phyloP scores from a whole-genome alignment of 768 basidiomycete genomes.

The Daedaleopsis sinensis region DNA sequence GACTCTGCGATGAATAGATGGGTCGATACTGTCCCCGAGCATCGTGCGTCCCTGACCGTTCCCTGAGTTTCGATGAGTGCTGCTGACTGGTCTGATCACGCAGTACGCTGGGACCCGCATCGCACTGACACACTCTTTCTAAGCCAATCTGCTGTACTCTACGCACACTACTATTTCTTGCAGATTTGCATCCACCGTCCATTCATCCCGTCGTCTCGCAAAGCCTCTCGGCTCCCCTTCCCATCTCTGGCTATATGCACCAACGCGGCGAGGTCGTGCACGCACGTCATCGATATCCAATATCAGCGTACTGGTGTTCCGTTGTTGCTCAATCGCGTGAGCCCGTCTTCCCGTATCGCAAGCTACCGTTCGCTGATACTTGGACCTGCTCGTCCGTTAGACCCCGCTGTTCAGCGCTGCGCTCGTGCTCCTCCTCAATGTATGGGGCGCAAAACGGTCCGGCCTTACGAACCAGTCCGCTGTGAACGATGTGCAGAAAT shows the following conservation, averaged over 20 bases:
- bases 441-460: constrained; percentile 46
- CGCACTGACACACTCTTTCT: constrained; percentile 25
- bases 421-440: constrained; percentile 50
- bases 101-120: constrained; percentile 33
- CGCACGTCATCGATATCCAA: constrained; percentile 68
- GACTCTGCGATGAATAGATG: constrained; percentile 65
- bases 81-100: neutral
- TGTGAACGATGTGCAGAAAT: constrained; percentile 45
- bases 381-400: constrained; percentile 1
- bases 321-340: constrained; percentile 9
- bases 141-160: constrained; percentile 42
- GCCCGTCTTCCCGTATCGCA: neutral
- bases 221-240: constrained; percentile 49
- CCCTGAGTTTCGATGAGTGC: no score
- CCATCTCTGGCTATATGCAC: constrained; percentile 81
- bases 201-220: constrained; percentile 65
- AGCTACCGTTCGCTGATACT: neutral
- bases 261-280: constrained; percentile 78
- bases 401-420: constrained; percentile 43
- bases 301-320: constrained; percentile 5
- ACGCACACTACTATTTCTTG: constrained; percentile 47
- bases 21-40: constrained; percentile 60
- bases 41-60: constrained; percentile 37
- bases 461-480: constrained; percentile 39
- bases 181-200: constrained; percentile 78